Conservation (phyloP, 345 rosid species). For the Physaria fendleri region DNA sequence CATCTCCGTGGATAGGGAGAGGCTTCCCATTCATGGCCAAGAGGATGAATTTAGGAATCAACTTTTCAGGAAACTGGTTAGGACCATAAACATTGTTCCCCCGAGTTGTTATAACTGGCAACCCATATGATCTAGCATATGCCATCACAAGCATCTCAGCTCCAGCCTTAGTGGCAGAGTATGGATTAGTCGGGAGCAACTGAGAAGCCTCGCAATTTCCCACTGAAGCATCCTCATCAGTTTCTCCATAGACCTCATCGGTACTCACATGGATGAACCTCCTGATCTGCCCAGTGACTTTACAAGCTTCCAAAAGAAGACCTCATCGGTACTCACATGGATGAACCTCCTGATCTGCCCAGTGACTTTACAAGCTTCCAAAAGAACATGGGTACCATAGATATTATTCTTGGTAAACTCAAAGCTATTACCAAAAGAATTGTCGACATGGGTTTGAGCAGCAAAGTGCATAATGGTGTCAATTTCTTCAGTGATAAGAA, state of each 20-base stretch:
- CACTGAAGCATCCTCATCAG: conserved; percentile 85
- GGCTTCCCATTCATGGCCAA: conserved; percentile 57
- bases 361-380: conserved; percentile 88
- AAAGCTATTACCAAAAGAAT: conserved; percentile 84
- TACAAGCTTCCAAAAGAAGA: conserved; percentile 77
- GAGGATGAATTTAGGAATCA: conserved; percentile 79
- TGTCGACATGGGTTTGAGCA: conserved; percentile 86
- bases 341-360: conserved; percentile 90
- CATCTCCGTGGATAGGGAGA: conserved; percentile 86
- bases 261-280: conserved; percentile 92
- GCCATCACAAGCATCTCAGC: conserved; percentile 98
- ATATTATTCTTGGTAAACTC: conserved; percentile 90
- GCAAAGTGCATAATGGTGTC: conserved; percentile 96
- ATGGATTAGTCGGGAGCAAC: conserved; percentile 83
- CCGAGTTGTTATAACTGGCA: conserved; percentile 85
- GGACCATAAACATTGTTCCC: conserved; percentile 93
- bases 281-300: conserved; percentile 87
- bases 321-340: conserved; percentile 92
- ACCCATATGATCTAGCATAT: conserved; percentile 76
- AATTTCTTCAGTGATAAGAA: conserved; percentile 76
- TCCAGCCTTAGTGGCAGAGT: conserved; percentile 86
- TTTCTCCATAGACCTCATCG: conserved; percentile 91
- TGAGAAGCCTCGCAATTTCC: conserved; percentile 90
- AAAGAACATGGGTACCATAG: conserved; percentile 77
- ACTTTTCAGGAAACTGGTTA: conserved; percentile 80